Conservation (phyloP, 2,329 filamentous ascomycete genomes). For the Dendrostoma leiphaemia region DNA sequence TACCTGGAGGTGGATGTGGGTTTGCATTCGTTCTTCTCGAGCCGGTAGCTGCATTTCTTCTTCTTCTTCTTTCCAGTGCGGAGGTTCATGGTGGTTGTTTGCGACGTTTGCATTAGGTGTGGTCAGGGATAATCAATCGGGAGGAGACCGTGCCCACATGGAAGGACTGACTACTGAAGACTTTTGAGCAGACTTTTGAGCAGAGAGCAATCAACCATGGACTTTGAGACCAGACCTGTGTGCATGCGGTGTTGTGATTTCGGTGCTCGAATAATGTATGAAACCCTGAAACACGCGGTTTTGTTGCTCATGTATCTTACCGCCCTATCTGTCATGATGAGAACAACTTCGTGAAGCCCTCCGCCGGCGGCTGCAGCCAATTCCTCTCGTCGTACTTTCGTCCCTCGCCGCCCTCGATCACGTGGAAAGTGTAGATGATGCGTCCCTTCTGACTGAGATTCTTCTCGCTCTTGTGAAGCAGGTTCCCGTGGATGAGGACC, state of each 20-base stretch:
- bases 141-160: too few relatives aligned
- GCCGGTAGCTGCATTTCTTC: not conserved
- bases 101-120: not conserved
- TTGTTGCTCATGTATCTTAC: too few relatives aligned
- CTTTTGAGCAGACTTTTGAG: too few relatives aligned
- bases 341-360: conserved; percentile 73
- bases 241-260: too few relatives aligned
- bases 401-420: conserved; percentile 74
- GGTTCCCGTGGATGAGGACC: conserved; percentile 92
- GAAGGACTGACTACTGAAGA: too few relatives aligned
- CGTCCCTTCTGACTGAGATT: conserved; percentile 83
- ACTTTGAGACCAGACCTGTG: too few relatives aligned
- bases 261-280: not conserved
- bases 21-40: not conserved
- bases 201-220: too few relatives aligned
- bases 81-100: not conserved
- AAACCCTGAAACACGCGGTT: not conserved
- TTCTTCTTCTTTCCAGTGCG: not conserved
- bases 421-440: conserved; percentile 96
- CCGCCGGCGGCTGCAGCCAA: conserved; percentile 84
- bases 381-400: conserved; percentile 80
- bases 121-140: too few relatives aligned
- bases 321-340: conserved; percentile 27
- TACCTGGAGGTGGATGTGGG: too few relatives aligned
- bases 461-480: conserved; percentile 93